Evolutionary conservation across 192 early-diverging fungal species (phyloP).

Genomic region (Coemansia sp.): DNA sequence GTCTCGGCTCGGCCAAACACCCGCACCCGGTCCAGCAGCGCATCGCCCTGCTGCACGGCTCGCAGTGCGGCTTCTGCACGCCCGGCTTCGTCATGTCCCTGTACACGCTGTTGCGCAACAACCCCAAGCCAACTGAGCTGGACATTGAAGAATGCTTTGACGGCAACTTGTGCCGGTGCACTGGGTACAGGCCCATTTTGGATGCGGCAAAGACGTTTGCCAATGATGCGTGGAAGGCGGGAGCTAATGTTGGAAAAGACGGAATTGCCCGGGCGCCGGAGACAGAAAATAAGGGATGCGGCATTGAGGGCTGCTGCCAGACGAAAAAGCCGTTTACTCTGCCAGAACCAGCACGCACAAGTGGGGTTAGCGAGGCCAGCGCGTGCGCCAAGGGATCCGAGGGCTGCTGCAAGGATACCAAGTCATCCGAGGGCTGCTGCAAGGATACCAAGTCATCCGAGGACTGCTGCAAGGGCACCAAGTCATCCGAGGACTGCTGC

Average conservation of each 20-base stretch:
- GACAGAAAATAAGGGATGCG: constrained; percentile 36
- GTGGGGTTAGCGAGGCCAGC: constrained; percentile 3
- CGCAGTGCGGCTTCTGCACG: constrained; percentile 91
- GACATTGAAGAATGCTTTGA: constrained; percentile 86
- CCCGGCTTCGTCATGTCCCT: constrained; percentile 89
- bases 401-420: constrained; percentile 17
- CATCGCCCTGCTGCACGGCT: constrained; percentile 72
- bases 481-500: background rate
- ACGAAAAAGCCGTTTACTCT: constrained; percentile 28
- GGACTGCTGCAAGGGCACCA: constrained; percentile 17
- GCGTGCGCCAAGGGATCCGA: background rate
- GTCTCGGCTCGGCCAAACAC: constrained; percentile 64
- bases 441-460: background rate
- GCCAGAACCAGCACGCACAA: constrained; percentile 15
- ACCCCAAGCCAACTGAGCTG: constrained; percentile 61
- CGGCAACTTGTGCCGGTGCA: constrained; percentile 89
- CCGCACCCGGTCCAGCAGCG: constrained; percentile 77
- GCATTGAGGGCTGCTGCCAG: constrained; percentile 55
- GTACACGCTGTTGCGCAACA: constrained; percentile 75
- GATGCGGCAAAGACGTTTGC: constrained; percentile 76
- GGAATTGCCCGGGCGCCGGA: constrained; percentile 22
- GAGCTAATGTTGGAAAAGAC: constrained; percentile 12
- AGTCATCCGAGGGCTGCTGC: background rate
- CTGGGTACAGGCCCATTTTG: constrained; percentile 83
- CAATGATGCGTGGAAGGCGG: constrained; percentile 46